Evolutionary conservation across 1,284 basidiomycete species (phyloP).

Genomic region (Pseudozyma hubeiensis): DNA sequence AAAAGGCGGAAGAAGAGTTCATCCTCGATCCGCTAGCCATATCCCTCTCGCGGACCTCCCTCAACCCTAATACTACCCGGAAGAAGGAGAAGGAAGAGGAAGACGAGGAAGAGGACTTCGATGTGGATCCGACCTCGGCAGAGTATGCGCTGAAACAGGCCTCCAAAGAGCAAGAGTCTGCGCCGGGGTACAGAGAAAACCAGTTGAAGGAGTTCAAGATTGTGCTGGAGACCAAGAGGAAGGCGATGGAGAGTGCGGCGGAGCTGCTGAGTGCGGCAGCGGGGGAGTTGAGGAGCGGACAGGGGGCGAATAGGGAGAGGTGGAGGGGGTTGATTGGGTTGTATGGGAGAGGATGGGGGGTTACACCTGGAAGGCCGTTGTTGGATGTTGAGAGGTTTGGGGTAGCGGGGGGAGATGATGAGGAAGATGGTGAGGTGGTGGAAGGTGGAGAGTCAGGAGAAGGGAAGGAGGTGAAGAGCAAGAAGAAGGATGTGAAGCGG

Average conservation of each 20-base stretch:
- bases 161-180: conserved; percentile 15
- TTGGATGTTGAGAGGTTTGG: conserved; percentile 57
- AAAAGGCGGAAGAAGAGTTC: conserved; percentile 36
- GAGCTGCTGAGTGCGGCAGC: conserved; percentile 50
- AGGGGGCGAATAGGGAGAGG: conserved; percentile 40
- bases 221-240: conserved; percentile 44
- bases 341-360: conserved; percentile 53
- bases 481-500: background rate
- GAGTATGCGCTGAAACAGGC: conserved; percentile 26
- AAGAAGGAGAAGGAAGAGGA: conserved; percentile 11
- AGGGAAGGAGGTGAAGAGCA: conserved; percentile 7
- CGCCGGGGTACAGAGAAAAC: conserved; percentile 6
- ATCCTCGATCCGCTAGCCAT: conserved; percentile 44
- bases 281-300: conserved; percentile 35
- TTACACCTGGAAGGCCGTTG: conserved; percentile 57
- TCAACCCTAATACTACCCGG: conserved; percentile 16
- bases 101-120: conserved; percentile 20
- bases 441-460: conserved; percentile 5
- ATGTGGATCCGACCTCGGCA: conserved; percentile 18
- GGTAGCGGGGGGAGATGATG: conserved; percentile 8
- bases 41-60: conserved; percentile 24
- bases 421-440: conserved; percentile 9
- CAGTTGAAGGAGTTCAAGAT: conserved; percentile 39
- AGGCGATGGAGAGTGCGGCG: conserved; percentile 40
- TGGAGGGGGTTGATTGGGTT: conserved; percentile 51